phyloP scores from a whole-genome alignment of 257 asterid species.

The Verbena officinalis region DNA sequence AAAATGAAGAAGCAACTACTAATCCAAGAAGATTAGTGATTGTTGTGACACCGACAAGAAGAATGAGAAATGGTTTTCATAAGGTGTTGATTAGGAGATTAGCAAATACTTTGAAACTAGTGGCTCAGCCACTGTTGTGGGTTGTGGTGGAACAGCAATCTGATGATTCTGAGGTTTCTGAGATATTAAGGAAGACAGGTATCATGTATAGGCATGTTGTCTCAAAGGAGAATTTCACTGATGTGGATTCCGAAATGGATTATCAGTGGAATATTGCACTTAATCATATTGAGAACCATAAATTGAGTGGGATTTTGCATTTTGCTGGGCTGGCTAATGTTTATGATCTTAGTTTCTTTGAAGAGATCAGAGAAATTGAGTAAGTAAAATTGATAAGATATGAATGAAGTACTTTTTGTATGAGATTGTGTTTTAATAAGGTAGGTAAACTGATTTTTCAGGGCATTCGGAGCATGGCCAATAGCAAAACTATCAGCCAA shows the following conservation, averaged over 20 bases:
- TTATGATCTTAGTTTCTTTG: slow-evolving; percentile 81
- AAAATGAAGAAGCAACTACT: slow-evolving; percentile 29
- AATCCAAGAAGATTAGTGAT: slow-evolving; percentile 50
- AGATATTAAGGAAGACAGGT: slow-evolving; percentile 68
- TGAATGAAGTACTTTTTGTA: slow-evolving; percentile 32
- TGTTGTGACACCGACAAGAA: slow-evolving; percentile 79
- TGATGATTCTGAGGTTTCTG: slow-evolving; percentile 50
- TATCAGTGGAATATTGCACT: slow-evolving; percentile 82
- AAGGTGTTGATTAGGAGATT: slow-evolving; percentile 53
- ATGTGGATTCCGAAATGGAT: slow-evolving; percentile 64
- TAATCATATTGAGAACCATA: slow-evolving; percentile 86
- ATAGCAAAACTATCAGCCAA: slow-evolving; percentile 68
- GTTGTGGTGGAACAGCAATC: slow-evolving; percentile 71
- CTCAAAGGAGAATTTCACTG: slow-evolving; percentile 79
- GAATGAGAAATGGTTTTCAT: slow-evolving; percentile 36
- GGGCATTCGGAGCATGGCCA: slow-evolving; percentile 93
- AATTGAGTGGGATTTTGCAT: slow-evolving; percentile 84
- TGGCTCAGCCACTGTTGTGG: slow-evolving; percentile 79
- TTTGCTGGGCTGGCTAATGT: slow-evolving; percentile 80
- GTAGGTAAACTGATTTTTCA: slow-evolving; percentile 25
- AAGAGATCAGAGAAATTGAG: slow-evolving; percentile 76
- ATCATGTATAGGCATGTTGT: slow-evolving; percentile 89
- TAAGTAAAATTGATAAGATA: slow-evolving; percentile 58
- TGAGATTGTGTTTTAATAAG: not conserved
- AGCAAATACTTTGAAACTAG: slow-evolving; percentile 71